Conservation (phyloP, 768 basidiomycete species). For the Leccinum subgranulosum region DNA sequence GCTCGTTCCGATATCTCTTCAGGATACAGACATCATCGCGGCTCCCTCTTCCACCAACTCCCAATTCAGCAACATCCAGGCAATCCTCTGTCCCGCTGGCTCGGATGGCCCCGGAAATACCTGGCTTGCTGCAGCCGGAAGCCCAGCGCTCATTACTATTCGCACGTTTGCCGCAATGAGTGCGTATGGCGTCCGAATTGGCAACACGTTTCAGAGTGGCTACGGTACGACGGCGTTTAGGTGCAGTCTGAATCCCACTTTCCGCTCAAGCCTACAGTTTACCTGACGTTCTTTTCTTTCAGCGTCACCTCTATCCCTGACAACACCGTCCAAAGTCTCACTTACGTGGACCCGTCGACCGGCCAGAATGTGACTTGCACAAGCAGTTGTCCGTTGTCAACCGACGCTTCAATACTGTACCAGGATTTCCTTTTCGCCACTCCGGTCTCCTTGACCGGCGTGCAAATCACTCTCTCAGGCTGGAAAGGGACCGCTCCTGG, state of each 20-base stretch:
- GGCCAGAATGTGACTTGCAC: constrained; percentile 77
- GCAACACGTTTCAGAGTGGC: constrained; percentile 81
- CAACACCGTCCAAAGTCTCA: constrained; percentile 73
- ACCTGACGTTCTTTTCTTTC: constrained; percentile 8
- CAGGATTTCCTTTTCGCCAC: constrained; percentile 89
- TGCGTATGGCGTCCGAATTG: constrained; percentile 80
- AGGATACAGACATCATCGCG: constrained; percentile 53
- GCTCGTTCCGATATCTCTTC: constrained; percentile 75
- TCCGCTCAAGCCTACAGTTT: background rate
- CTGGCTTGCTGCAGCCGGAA: constrained; percentile 81
- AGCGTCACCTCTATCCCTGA: constrained; percentile 90
- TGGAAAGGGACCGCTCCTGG: constrained; percentile 79
- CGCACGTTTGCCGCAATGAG: constrained; percentile 71
- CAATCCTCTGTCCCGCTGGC: constrained; percentile 85
- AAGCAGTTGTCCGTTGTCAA: constrained; percentile 73
- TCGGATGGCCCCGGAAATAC: constrained; percentile 73
- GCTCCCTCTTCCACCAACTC: constrained; percentile 60
- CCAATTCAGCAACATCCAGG: constrained; percentile 60
- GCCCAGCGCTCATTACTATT: constrained; percentile 69
- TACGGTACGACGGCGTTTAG: constrained; percentile 88
- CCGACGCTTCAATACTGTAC: constrained; percentile 72
- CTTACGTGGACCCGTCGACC: constrained; percentile 73
- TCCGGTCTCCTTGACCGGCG: constrained; percentile 73
- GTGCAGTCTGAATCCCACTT: constrained; percentile 37
- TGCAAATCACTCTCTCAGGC: constrained; percentile 75